Percentiles rank a stretch among this genome's conserved stretches.
Evolutionary conservation across 2,329 filamentous ascomycete species (phyloP).

Genomic region (Neonectria hederae): DNA sequence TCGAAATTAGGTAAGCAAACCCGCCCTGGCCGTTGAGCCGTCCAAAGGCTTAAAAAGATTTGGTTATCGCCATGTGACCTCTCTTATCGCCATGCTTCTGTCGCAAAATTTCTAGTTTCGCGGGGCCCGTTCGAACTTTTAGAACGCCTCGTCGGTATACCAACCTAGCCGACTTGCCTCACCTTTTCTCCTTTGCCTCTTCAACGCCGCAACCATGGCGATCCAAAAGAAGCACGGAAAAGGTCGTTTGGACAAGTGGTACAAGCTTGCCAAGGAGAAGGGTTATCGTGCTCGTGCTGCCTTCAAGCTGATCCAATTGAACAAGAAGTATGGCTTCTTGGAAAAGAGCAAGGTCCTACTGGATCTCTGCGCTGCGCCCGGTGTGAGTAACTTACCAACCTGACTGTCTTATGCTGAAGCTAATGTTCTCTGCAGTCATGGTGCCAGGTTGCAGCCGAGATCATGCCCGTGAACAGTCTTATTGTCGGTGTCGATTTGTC

Average conservation of each 20-base stretch:
- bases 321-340: slow-evolving; percentile 98
- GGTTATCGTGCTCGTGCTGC: slow-evolving; percentile 95
- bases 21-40: slow-evolving; percentile 3
- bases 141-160: slow-evolving; percentile 26
- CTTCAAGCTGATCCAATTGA: slow-evolving; percentile 97
- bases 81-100: slow-evolving; percentile 39
- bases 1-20: slow-evolving; percentile 32
- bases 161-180: slow-evolving; percentile 7
- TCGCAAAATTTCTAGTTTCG: slow-evolving; percentile 49
- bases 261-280: slow-evolving; percentile 98
- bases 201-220: slow-evolving; percentile 69
- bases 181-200: slow-evolving; percentile 8
- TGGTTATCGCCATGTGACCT: slow-evolving; percentile 48
- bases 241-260: slow-evolving; percentile 98
- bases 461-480: slow-evolving; percentile 88
- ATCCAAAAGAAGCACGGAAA: slow-evolving; percentile 99
- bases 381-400: slow-evolving; percentile 62
- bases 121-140: slow-evolving; percentile 27
- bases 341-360: slow-evolving; percentile 96
- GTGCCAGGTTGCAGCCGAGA: slow-evolving; percentile 96
- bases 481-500: slow-evolving; percentile 95
- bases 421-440: slow-evolving; percentile 71
- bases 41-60: neutral
- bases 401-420: slow-evolving; percentile 9
- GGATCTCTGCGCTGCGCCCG: slow-evolving; percentile 97